Evolutionary conservation across 2,329 filamentous ascomycete genomes (phyloP), one percentile per base, ranked within the genome.

Genomic region (Colletotrichum eremochloae): DNA sequence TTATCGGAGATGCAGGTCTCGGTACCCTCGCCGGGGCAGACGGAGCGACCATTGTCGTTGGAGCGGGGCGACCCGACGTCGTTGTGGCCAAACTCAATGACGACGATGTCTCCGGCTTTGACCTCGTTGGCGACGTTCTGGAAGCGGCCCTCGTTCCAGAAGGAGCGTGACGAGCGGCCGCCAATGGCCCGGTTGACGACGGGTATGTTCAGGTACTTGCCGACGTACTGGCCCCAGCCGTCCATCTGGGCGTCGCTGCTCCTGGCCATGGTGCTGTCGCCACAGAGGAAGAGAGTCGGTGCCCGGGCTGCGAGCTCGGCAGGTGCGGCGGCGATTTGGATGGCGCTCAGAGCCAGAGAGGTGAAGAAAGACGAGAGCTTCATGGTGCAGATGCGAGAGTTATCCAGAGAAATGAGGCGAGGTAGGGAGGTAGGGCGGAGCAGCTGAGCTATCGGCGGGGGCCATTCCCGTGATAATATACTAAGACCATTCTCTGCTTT

Each of bases 61-160:
- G 79, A 80, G 2, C 70, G 70, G 36, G 90, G 82, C 0, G 86
- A 86, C 2, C 91, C 90, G 31, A 91, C 91, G 75, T 93, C 92
- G 76, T 94, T 94, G 82, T 93, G 91, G 0, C 92, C 91, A 76
- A 93, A 92, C 76, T 93, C 91, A 64, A 93, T 92, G 67, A 93
- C 84, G 1, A 93, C 90, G 78, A 89, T 91, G 79, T 93, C 91
- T 46, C 89, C 90, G 2, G 83, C 70, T 77, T 86, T 75, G 38
- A 93, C 83, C 2, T 83, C 76, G 55, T 84, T 80, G 58, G 87
- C 85, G 64, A 93, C 87, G 0, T 83, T 84, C 20, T 85, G 80
- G 82, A 93, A 94, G n/a, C 89, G 89, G 11, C 88, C 89, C 81
- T 94, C 91, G 61, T 89, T 86, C 2, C 87, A 91, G 81, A 86